phyloP scores from a whole-genome alignment of 331 rosid species.

The Ulmus americana region DNA sequence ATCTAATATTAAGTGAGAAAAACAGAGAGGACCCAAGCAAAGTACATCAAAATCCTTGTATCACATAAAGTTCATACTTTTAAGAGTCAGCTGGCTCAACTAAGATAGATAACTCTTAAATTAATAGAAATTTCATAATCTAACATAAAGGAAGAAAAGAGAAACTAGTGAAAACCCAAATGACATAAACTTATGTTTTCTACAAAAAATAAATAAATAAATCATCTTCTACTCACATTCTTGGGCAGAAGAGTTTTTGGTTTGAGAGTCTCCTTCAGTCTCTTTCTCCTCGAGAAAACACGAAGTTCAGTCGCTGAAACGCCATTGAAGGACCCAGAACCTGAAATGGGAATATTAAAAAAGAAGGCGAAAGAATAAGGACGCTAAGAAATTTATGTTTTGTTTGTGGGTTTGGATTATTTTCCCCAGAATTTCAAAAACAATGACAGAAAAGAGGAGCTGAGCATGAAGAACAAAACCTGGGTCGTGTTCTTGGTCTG shows the following conservation, averaged over 20 bases:
- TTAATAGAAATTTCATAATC: neutral
- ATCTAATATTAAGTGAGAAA: neutral
- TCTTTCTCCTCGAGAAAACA: constrained; percentile 36
- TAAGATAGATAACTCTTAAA: neutral
- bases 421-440: neutral
- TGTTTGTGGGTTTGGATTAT: neutral
- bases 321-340: constrained; percentile 23
- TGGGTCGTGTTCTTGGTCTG: constrained; percentile 17
- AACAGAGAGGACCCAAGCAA: neutral
- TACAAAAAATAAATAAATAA: neutral
- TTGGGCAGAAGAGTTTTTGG: constrained; percentile 11
- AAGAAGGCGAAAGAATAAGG: neutral
- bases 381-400: neutral
- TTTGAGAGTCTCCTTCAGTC: constrained; percentile 24
- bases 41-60: neutral
- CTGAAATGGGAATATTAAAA: constrained; percentile 13
- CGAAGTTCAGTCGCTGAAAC: constrained; percentile 30
- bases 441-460: neutral
- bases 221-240: constrained; percentile 17
- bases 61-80: neutral
- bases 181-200: neutral
- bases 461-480: neutral
- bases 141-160: neutral
- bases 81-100: neutral
- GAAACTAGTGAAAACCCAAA: neutral